phyloP scores from a whole-genome alignment of 2,329 filamentous ascomycete species.

The Xylariaceae sp. region DNA sequence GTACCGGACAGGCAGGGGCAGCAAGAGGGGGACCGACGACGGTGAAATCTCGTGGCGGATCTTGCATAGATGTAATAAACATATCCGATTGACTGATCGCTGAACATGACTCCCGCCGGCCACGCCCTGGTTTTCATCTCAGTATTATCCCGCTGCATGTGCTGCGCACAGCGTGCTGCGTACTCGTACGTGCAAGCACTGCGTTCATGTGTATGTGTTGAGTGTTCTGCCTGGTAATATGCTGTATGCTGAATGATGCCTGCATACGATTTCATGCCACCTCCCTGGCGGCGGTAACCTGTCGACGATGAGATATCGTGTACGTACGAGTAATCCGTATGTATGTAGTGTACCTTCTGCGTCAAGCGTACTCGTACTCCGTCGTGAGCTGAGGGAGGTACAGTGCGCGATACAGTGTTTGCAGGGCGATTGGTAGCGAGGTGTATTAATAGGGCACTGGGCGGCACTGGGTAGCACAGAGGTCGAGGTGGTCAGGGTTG shows the following conservation, averaged over 20 bases:
- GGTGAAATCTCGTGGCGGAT: constrained; percentile 15
- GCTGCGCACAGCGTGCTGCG: no score
- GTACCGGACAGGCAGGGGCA: not conserved
- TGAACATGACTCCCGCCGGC: not conserved
- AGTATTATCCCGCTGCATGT: constrained; percentile 10
- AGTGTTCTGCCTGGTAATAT: not conserved
- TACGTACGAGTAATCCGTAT: no score
- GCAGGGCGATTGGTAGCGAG: not conserved
- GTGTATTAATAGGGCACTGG: not conserved
- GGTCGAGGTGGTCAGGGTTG: constrained; percentile 5
- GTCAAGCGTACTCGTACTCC: no score
- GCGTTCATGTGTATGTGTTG: no score
- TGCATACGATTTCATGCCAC: not conserved
- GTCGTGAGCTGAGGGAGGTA: not conserved
- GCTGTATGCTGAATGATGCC: not conserved
- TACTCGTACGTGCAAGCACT: no score
- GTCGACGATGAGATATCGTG: not conserved
- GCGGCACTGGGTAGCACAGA: no score
- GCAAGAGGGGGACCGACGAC: not conserved
- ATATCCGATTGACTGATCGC: constrained; percentile 5
- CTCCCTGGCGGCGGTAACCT: not conserved
- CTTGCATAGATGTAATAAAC: constrained; percentile 11
- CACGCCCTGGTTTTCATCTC: constrained; percentile 5
- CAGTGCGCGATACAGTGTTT: not conserved
- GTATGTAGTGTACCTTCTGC: no score